Evolutionary conservation across 805 yeast genomes (phyloP).

Genomic region (Cephaloascus fragrans): DNA sequence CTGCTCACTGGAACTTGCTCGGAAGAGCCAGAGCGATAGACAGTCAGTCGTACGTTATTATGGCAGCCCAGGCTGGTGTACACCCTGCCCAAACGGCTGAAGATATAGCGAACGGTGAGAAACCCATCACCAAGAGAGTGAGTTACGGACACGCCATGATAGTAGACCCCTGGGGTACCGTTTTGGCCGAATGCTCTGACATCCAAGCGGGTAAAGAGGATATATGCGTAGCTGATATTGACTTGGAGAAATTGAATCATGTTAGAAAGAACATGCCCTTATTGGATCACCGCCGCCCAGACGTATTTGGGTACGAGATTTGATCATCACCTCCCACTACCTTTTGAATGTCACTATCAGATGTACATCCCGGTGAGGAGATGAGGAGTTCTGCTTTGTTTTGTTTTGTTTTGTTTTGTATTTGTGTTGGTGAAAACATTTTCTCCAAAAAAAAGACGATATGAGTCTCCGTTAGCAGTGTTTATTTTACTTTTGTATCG

Average conservation of each 20-base stretch:
- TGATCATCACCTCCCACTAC: too few species aligned
- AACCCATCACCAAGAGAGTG: slow-evolving; percentile 35
- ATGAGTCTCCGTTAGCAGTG: too few species aligned
- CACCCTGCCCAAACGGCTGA: slow-evolving; percentile 47
- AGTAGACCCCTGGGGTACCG: slow-evolving; percentile 87
- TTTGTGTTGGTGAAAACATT: too few species aligned
- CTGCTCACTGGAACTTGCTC: slow-evolving; percentile 78
- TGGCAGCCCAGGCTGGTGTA: slow-evolving; percentile 83
- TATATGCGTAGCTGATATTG: slow-evolving; percentile 58
- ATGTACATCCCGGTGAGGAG: too few species aligned
- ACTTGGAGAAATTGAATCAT: slow-evolving; percentile 33
- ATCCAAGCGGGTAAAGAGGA: slow-evolving; percentile 21
- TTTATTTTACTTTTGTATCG: too few species aligned
- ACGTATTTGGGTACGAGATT: slow-evolving; percentile 38
- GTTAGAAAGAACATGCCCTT: slow-evolving; percentile 70
- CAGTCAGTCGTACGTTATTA: slow-evolving; percentile 74
- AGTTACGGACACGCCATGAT: slow-evolving; percentile 85
- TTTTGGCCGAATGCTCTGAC: slow-evolving; percentile 51
- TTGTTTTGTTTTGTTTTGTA: too few species aligned
- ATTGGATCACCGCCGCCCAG: slow-evolving; percentile 61
- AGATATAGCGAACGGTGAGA: slow-evolving; percentile 11
- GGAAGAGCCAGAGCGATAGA: slow-evolving; percentile 84
- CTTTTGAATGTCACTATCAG: too few species aligned
- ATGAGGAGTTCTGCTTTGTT: too few species aligned
- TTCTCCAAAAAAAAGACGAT: too few species aligned